These are phyloP conservation scores for Penicillium sclerotigenum DNA, from an alignment of 2,329 filamentous ascomycete genomes.

Conservation along the genomic window DNA sequence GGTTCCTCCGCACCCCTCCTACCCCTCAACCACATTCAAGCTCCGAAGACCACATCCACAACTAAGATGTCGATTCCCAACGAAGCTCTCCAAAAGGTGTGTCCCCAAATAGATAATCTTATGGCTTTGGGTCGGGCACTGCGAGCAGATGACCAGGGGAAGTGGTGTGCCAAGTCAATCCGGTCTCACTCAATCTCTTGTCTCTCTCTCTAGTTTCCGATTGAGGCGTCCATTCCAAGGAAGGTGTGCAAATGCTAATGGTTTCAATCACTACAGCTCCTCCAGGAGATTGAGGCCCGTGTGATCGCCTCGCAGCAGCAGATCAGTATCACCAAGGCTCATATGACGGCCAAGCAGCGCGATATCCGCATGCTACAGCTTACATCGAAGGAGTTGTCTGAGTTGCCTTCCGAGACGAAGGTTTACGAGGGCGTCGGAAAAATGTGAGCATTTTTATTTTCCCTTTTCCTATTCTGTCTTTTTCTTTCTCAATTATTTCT, in stretches of 20 bases:
- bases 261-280: constrained; percentile 57
- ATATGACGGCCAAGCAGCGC: constrained; percentile 80
- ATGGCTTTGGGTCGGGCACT: neutral
- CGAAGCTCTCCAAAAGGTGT: constrained; percentile 88
- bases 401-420: constrained; percentile 69
- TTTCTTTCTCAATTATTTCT: constrained; percentile 10
- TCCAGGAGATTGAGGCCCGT: constrained; percentile 91
- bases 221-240: neutral
- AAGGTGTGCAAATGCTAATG: constrained; percentile 4
- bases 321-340: constrained; percentile 77
- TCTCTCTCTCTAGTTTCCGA: neutral
- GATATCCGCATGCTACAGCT: constrained; percentile 86
- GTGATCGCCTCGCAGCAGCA: constrained; percentile 87
- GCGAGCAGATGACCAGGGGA: neutral
- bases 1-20: constrained; percentile 11
- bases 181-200: neutral
- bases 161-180: neutral
- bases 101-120: constrained; percentile 2
- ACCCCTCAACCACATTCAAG: constrained; percentile 10
- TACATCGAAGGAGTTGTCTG: constrained; percentile 77
- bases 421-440: constrained; percentile 96
- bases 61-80: constrained; percentile 84
- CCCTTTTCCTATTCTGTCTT: constrained; percentile 10
- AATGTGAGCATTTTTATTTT: constrained; percentile 62
- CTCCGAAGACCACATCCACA: constrained; percentile 7